Conservation (phyloP, 345 rosid genomes). For the Pistacia vera region DNA sequence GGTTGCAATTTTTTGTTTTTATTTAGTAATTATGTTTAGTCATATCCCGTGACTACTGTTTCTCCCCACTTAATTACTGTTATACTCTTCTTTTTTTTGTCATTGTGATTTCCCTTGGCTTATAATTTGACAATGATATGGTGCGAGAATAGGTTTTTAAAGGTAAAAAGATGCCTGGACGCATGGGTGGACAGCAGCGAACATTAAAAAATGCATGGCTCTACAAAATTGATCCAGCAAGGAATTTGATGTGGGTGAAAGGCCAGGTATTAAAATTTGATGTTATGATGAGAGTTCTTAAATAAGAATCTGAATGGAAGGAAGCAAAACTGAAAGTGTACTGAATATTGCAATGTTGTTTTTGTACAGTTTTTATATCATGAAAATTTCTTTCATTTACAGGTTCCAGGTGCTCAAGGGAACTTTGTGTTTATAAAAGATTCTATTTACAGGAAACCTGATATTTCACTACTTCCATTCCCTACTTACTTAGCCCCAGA, state of each 20-base stretch:
- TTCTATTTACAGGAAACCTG: constrained; percentile 78
- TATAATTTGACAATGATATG: constrained; percentile 16
- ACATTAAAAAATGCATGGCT: constrained; percentile 95
- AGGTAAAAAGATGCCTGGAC: constrained; percentile 96
- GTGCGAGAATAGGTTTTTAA: constrained; percentile 68
- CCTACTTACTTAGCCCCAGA: constrained; percentile 74
- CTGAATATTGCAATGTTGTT: background rate
- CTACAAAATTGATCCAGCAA: constrained; percentile 83
- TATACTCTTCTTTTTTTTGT: background rate
- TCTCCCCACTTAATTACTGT: background rate
- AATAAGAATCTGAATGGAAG: background rate
- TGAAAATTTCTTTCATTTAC: constrained; percentile 18
- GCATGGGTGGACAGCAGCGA: constrained; percentile 85
- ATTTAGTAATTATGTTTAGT: background rate
- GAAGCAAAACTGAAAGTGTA: background rate
- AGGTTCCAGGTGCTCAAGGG: constrained; percentile 96
- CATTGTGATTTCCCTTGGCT: constrained; percentile 5
- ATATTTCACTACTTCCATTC: constrained; percentile 75
- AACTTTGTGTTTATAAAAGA: constrained; percentile 90
- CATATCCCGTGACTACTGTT: background rate
- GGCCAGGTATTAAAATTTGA: constrained; percentile 71
- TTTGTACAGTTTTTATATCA: constrained; percentile 1
- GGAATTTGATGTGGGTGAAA: constrained; percentile 93
- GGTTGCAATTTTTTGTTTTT: background rate
- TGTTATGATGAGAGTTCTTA: background rate